Evolutionary conservation across 176 grass and related monocot genomes (phyloP), one percentile per base, ranked within the genome.

Genomic region (Aegilops longissima): DNA sequence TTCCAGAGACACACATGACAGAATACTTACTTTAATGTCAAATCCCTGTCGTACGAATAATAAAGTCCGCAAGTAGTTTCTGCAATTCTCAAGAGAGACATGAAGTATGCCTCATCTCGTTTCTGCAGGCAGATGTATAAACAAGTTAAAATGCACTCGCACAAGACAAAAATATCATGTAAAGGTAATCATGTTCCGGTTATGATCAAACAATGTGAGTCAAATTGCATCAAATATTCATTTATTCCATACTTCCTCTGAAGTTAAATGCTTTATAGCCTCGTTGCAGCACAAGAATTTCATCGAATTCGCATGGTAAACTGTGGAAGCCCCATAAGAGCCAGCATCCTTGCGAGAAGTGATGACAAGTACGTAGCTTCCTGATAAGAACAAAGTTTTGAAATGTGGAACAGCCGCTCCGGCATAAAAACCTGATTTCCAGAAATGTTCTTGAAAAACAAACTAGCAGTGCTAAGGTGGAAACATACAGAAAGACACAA

Each of bases 71-170:
- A 88, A 58, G 94, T 98, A 79, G 84, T 87, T 82, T 96, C 97
- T 72, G 91, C 89, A 65, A 88, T 98, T 90, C 87, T 96, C 82
- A 98, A 45, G 18, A 98, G 97, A 86, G 93, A 98, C 80, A 92
- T 98, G 76, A 98, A 98, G 87, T 98, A 98, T 52, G 88, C 88
- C 76, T 98, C 97, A 47, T 98, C 97, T 70, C 79, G 95, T 93
- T 91, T 98, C 97, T 98, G 88, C 88, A 94, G 11, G 81, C 12
- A 81, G 82, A 38, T 67, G 73, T 56, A 51, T 64, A 84, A 23
- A 71, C 67, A 80, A 65, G 76, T 49, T 76, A 66, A 71, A 52
- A 66, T 73, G 35, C n/a, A 73, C 34, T 35, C 49, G 34, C 56
- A 80, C 35, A 5, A 13, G 79, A 52, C 24, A 86, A 62, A 58